Evolutionary conservation across 2,329 filamentous ascomycete species (phyloP).

Genomic region (Byssoonygena ceratinophila): DNA sequence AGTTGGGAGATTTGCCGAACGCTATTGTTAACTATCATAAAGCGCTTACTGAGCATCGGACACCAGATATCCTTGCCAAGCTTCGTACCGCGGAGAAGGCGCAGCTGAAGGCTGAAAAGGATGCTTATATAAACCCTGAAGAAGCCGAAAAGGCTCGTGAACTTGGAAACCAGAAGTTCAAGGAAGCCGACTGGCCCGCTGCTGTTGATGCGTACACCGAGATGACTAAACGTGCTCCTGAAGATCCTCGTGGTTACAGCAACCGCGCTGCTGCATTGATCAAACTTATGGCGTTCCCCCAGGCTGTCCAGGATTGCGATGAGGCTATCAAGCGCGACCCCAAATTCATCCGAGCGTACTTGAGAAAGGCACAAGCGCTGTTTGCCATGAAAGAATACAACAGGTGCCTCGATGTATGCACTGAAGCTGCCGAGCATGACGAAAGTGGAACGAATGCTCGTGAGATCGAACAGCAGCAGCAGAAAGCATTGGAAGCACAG

Average conservation of each 20-base stretch:
- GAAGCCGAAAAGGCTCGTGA: constrained; percentile 94
- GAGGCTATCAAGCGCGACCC: constrained; percentile 80
- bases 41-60: constrained; percentile 92
- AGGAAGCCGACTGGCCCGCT: constrained; percentile 87
- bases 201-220: constrained; percentile 90
- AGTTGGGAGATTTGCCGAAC: constrained; percentile 63
- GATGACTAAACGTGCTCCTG: constrained; percentile 90
- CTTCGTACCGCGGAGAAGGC: constrained; percentile 81
- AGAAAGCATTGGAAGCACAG: constrained; percentile 85
- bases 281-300: constrained; percentile 92
- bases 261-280: constrained; percentile 95
- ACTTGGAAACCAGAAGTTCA: constrained; percentile 93
- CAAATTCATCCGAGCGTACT: constrained; percentile 89
- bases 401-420: constrained; percentile 81
- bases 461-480: constrained; percentile 87
- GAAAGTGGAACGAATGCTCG: constrained; percentile 67
- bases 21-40: constrained; percentile 87
- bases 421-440: constrained; percentile 69
- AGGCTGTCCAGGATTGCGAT: constrained; percentile 85
- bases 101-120: constrained; percentile 63
- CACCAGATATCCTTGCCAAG: constrained; percentile 85
- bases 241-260: constrained; percentile 88
- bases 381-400: constrained; percentile 98
- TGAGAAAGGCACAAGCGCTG: constrained; percentile 90
- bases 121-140: constrained; percentile 75